Evolutionary conservation across 2,329 filamentous ascomycete species (phyloP).

Genomic region (Cadophora sp.): DNA sequence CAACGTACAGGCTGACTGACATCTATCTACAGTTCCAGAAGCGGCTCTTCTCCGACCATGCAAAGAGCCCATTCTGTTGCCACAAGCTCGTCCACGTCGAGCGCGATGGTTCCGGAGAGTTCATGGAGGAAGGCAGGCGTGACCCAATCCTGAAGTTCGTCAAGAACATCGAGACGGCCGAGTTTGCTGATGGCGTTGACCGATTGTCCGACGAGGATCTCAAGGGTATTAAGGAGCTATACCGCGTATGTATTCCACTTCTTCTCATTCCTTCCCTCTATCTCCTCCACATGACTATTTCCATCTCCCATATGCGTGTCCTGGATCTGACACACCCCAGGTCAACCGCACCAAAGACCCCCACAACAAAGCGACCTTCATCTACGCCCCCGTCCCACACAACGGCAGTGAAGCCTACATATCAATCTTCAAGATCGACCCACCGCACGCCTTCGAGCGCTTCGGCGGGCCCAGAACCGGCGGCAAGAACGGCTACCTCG

Average conservation of each 20-base stretch:
- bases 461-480: neutral
- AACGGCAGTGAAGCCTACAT: neutral
- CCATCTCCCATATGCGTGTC: neutral
- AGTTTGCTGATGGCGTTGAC: neutral
- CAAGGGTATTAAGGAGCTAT: neutral
- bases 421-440: neutral
- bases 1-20: neutral
- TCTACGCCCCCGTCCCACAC: neutral
- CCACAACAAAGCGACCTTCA: neutral
- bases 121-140: neutral
- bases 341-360: neutral
- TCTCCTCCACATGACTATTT: neutral
- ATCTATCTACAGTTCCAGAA: neutral
- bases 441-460: neutral
- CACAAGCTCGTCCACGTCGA: neutral
- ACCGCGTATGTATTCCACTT: neutral
- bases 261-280: neutral
- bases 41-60: no score
- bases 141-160: slow-evolving; percentile 1
- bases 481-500: slow-evolving; percentile 7
- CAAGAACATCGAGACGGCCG: neutral
- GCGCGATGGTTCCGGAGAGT: neutral
- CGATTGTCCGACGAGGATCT: neutral
- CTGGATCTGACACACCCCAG: neutral
- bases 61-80: neutral